Conservation (phyloP, 2,329 filamentous ascomycete genomes). For the Penicillium rolfsii region DNA sequence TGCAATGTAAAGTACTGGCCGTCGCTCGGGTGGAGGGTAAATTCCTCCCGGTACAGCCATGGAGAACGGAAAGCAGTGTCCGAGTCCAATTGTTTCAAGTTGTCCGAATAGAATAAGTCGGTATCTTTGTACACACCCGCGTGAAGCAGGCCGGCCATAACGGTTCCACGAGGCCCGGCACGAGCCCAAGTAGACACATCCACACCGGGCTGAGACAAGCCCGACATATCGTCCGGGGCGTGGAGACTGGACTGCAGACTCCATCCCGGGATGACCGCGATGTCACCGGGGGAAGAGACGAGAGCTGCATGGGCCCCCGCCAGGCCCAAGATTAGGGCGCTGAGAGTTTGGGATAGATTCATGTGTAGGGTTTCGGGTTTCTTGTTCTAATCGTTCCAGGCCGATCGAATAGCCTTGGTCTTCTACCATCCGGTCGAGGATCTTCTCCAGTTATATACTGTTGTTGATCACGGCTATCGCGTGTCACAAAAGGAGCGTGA, state of each 20-base stretch:
- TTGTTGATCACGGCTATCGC: neutral
- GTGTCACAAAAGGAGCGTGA: neutral
- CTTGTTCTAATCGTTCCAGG: neutral
- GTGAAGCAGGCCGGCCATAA: slow-evolving; percentile 62
- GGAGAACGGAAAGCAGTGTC: slow-evolving; percentile 55
- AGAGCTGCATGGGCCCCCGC: slow-evolving; percentile 13
- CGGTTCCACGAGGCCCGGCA: slow-evolving; percentile 55
- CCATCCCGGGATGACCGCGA: slow-evolving; percentile 48
- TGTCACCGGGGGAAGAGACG: slow-evolving; percentile 33
- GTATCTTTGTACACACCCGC: slow-evolving; percentile 57
- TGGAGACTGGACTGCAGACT: slow-evolving; percentile 53
- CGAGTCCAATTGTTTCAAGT: slow-evolving; percentile 51
- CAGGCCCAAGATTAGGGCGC: slow-evolving; percentile 5
- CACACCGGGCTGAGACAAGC: slow-evolving; percentile 49
- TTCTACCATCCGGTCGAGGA: neutral
- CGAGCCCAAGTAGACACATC: slow-evolving; percentile 58
- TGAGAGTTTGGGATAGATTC: slow-evolving; percentile 1
- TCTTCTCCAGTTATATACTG: neutral
- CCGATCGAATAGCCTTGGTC: neutral
- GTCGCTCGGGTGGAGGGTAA: slow-evolving; percentile 41
- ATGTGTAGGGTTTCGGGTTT: neutral
- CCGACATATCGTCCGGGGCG: slow-evolving; percentile 40
- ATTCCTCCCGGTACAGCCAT: slow-evolving; percentile 64
- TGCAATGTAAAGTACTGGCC: slow-evolving; percentile 56
- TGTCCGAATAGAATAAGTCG: slow-evolving; percentile 60